A percentile compares a stretch with the other conserved stretches of the same genome.
Conservation (phyloP, 768 basidiomycete genomes). For the Leccinum subgranulosum region DNA sequence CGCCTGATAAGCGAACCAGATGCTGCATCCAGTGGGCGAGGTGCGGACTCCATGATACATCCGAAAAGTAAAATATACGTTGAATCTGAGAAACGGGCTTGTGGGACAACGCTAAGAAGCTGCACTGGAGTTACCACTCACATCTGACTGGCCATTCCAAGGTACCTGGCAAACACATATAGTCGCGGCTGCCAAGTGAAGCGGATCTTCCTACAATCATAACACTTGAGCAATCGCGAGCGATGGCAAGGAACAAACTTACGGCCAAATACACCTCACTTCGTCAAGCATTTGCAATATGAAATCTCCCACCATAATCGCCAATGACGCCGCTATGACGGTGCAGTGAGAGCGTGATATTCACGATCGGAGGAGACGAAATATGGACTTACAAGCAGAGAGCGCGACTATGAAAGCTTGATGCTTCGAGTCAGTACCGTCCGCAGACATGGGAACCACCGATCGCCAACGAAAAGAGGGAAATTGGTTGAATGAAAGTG, state of each 20-base stretch:
- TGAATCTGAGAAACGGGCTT: slow-evolving; percentile 13
- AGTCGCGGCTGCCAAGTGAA: slow-evolving; percentile 5
- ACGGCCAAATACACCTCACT: slow-evolving; percentile 18
- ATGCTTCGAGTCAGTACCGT: background rate
- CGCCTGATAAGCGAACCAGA: slow-evolving; percentile 20
- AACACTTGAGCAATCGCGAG: no score
- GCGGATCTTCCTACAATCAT: slow-evolving; percentile 5
- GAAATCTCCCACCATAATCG: slow-evolving; percentile 15
- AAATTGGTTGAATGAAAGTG: background rate
- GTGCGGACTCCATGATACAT: slow-evolving; percentile 13
- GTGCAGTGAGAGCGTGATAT: background rate
- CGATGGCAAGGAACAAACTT: background rate
- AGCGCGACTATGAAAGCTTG: background rate
- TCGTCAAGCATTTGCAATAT: slow-evolving; percentile 9
- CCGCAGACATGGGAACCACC: background rate
- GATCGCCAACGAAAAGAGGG: background rate
- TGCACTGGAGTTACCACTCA: slow-evolving; percentile 1
- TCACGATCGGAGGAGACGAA: background rate
- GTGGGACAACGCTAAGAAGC: background rate
- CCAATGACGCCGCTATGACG: background rate
- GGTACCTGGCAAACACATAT: slow-evolving; percentile 16
- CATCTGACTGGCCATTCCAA: slow-evolving; percentile 19
- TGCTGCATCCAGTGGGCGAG: slow-evolving; percentile 6
- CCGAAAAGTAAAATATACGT: slow-evolving; percentile 17
- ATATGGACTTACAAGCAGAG: background rate